These are phyloP conservation scores for Colletotrichum truncatum DNA, from an alignment of 2,329 filamentous ascomycete genomes.

Conservation along the genomic window DNA sequence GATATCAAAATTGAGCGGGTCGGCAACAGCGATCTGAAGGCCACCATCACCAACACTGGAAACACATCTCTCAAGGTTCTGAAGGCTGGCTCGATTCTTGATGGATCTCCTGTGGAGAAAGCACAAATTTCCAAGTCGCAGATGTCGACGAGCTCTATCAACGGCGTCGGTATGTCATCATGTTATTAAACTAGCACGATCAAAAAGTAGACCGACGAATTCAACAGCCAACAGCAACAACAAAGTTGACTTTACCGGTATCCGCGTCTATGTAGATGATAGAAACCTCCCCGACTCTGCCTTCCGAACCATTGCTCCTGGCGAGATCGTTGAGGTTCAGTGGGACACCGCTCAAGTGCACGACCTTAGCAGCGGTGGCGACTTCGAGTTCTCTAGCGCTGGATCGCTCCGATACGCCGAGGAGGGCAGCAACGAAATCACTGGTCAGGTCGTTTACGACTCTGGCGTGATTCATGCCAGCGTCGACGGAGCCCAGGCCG, in stretches of 20 bases:
- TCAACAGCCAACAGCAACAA: background rate
- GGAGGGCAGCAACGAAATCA: slow-evolving; percentile 55
- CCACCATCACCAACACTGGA: slow-evolving; percentile 58
- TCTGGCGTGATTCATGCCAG: slow-evolving; percentile 64
- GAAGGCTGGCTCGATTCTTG: slow-evolving; percentile 58
- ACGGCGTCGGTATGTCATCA: slow-evolving; percentile 49
- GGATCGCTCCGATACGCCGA: slow-evolving; percentile 63
- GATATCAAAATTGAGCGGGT: slow-evolving; percentile 51
- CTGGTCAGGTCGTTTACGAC: slow-evolving; percentile 58
- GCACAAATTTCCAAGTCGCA: slow-evolving; percentile 56
- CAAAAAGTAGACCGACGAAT: background rate
- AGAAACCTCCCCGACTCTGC: slow-evolving; percentile 49
- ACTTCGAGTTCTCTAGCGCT: slow-evolving; percentile 59
- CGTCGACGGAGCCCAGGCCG: slow-evolving; percentile 63
- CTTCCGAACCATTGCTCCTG: slow-evolving; percentile 54
- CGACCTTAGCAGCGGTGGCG: slow-evolving; percentile 53
- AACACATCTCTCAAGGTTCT: slow-evolving; percentile 53
- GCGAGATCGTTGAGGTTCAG: slow-evolving; percentile 55
- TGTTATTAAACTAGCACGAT: slow-evolving; percentile 3
- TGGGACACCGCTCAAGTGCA: slow-evolving; percentile 62
- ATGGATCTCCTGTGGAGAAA: slow-evolving; percentile 57
- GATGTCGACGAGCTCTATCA: slow-evolving; percentile 43
- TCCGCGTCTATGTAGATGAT: slow-evolving; percentile 55
- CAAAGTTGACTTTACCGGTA: slow-evolving; percentile 56
- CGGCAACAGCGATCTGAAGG: slow-evolving; percentile 57